Evolutionary conservation across 176 grass and related monocot genomes (phyloP), one percentile per base, ranked within the genome.

Genomic region (Phoenix roebelenii): DNA sequence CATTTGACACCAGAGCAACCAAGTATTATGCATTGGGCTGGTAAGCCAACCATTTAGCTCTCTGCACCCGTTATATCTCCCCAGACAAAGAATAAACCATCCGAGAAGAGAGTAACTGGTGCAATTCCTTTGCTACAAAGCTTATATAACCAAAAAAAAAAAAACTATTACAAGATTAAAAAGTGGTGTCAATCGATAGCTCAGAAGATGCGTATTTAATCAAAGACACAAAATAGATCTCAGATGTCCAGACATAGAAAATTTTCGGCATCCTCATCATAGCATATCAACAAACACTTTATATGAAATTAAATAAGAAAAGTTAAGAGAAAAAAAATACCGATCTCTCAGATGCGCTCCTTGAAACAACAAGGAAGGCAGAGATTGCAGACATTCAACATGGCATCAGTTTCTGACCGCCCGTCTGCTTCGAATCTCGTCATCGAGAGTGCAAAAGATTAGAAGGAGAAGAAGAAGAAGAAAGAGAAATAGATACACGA

Each of bases 361-460:
- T 55, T 24, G 20, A 55, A 51, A 44, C 35, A 35, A 35, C 32
- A 44, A 51, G 76, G 78, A 70, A 73, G 72, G 59, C 80, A 70
- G 44, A 75, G 62, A 50, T 50, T 70, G 82, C 94, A 98, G 88
- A 98, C 88, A 77, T 65, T 98, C 94, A 98, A 98, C 94, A 89
- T 35, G 88, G 88, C 88, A 98, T 93, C 94, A 98, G 85, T 67
- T 85, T 98, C 94, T 79, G 93, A 98, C 93, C 93, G 93, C 88
- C 93, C 88, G 93, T 98, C 93, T 92, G 93, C 88, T 89, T 81
- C 16, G 3, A 52, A 52, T 79, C 70, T 89, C 84, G 25, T 92
- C 93, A 89, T 76, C 35, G 93, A 85, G 87, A 19, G 60, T 26
- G n/a, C 12, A 25, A 19, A 3, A 22, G n/a, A 16, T 6, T 23